phyloP scores from a whole-genome alignment of 1,284 basidiomycete species.

The Laetiporus sulphureus region DNA sequence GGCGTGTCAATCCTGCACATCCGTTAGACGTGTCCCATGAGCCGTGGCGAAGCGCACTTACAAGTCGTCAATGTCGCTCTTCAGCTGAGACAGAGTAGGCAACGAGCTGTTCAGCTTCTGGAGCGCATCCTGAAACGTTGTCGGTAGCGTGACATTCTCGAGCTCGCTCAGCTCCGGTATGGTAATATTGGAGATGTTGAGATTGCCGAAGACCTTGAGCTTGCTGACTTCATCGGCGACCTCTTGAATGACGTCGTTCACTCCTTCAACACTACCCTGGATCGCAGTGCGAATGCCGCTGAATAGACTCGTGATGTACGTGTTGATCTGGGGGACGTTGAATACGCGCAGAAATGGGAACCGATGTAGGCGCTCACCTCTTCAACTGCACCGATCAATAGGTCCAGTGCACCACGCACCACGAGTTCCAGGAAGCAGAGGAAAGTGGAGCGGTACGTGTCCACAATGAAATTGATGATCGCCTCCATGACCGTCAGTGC shows the following conservation, averaged over 20 bases:
- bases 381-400: conserved; percentile 78
- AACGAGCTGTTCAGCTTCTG: conserved; percentile 73
- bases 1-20: conserved; percentile 67
- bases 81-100: conserved; percentile 75
- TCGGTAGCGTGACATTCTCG: conserved; percentile 77
- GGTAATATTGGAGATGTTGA: conserved; percentile 61
- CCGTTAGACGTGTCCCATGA: conserved; percentile 11
- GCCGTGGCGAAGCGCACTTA: conserved; percentile 32
- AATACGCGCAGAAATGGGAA: background rate
- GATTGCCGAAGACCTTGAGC: conserved; percentile 60
- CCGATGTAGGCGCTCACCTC: conserved; percentile 44
- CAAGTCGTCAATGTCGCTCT: conserved; percentile 67
- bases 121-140: conserved; percentile 70
- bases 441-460: conserved; percentile 87
- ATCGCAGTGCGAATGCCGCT: conserved; percentile 57
- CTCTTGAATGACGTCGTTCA: conserved; percentile 64
- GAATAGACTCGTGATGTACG: conserved; percentile 57
- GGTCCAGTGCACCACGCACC: conserved; percentile 72
- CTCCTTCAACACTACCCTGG: conserved; percentile 60
- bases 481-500: conserved; percentile 78
- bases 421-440: conserved; percentile 90
- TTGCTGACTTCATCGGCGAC: conserved; percentile 68
- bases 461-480: conserved; percentile 88
- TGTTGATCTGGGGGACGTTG: conserved; percentile 51
- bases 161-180: conserved; percentile 70